Evolutionary conservation across 2,329 filamentous ascomycete genomes (phyloP), one percentile per base, ranked within the genome.

Genomic region (Grosmannia huntii): DNA sequence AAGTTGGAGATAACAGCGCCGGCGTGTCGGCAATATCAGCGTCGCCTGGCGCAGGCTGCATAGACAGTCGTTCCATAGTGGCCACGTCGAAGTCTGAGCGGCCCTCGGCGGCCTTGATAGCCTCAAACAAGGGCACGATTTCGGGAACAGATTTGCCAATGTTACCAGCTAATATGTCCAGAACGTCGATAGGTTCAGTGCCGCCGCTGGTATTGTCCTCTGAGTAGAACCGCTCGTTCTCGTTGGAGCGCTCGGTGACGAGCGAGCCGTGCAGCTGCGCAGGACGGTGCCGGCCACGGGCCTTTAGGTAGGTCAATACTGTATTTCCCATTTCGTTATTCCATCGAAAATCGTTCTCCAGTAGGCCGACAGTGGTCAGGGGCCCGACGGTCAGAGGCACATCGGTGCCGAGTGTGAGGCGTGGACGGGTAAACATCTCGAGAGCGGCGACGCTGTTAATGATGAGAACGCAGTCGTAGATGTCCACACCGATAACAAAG

Each of bases 381-480:
- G 91, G 91, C 6, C 65, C 65, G 23, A 64, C 61, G 3, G 63
- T 59, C 55, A 67, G 60, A 19, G 61, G 61, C 9, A 66, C 60
- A 25, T 67, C 65, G 21, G 60, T 44, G 33, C 65, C 65, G 11
- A 97, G 75, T 0, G 88, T 94, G 58, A 90, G 84, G 57, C 86
- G 82, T 4, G 92, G 75, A 59, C 84, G 85, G 41, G 88, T 90
- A 68, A 96, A 95, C 0, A 87, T 83, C 64, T 96, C 87, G 53
- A 97, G 75, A 7, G 90, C 90, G 59, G 89, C 81, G 52, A 88
- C 83, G 51, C 87, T 90, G 73, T 95, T 96, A 68, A 96, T 91
- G 41, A 96, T 87, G 10, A 96, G 80, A 16, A 97, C 87, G 67
- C 91, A 96, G 70, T 97, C 92, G 75, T 96, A 97, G 36, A 96